These are phyloP conservation scores for Mycosphaerella sp. DNA, from an alignment of 2,329 filamentous ascomycete genomes.

Conservation along the genomic window DNA sequence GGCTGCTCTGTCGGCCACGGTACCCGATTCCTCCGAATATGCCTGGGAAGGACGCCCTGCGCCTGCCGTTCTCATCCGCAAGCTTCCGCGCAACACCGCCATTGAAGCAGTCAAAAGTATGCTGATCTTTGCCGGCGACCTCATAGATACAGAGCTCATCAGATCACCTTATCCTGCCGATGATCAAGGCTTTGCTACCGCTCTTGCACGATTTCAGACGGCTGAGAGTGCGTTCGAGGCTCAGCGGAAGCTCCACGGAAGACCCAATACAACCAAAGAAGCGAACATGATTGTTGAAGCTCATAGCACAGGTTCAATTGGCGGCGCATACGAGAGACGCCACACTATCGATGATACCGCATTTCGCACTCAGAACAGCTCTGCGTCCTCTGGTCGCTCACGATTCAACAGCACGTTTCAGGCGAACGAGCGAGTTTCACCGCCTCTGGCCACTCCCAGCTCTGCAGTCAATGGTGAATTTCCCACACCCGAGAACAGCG, in stretches of 20 bases:
- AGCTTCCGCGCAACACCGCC: conserved; percentile 54
- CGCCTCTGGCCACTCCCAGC: conserved; percentile 43
- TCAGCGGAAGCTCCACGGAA: conserved; percentile 54
- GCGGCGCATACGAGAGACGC: conserved; percentile 33
- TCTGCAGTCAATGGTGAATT: conserved; percentile 54
- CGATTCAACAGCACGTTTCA: conserved; percentile 60
- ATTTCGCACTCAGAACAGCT: conserved; percentile 40
- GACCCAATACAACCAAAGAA: conserved; percentile 55
- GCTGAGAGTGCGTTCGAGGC: conserved; percentile 55
- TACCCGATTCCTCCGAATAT: conserved; percentile 24
- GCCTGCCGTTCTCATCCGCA: conserved; percentile 51
- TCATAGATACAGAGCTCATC: conserved; percentile 55
- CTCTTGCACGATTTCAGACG: conserved; percentile 54
- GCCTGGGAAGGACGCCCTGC: conserved; percentile 18
- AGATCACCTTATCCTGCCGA: conserved; percentile 52
- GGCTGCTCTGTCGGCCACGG: conserved; percentile 24
- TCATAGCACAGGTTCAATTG: conserved; percentile 32
- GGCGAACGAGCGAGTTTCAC: conserved; percentile 55
- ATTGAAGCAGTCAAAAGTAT: conserved; percentile 56
- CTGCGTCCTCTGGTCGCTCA: conserved; percentile 42
- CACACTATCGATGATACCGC: conserved; percentile 50
- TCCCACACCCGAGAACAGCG: conserved; percentile 50
- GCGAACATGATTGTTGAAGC: conserved; percentile 56
- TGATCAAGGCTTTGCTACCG: conserved; percentile 47
- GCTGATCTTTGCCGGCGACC: conserved; percentile 59